phyloP scores from a whole-genome alignment of 495 filamentous ascomycete species.

The Aspergillus egyptiacus region DNA sequence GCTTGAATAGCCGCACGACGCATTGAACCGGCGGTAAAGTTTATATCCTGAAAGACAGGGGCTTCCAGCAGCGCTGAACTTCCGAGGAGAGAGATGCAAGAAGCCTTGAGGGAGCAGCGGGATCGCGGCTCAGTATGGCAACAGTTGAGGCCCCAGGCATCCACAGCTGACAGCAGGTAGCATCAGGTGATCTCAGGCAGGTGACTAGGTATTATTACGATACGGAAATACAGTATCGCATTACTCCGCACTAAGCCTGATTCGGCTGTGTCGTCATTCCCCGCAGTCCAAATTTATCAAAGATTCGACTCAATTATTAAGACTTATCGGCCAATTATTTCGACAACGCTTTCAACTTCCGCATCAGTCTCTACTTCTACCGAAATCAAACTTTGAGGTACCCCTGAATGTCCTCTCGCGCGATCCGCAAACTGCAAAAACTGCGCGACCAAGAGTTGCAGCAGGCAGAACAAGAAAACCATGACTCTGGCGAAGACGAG shows the following conservation, averaged over 20 bases:
- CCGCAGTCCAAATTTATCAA: slow-evolving; percentile 20
- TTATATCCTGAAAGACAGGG: neutral
- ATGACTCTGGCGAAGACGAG: slow-evolving; percentile 50
- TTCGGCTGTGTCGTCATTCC: slow-evolving; percentile 38
- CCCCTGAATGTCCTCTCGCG: slow-evolving; percentile 67
- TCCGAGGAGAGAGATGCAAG: neutral
- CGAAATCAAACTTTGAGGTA: neutral
- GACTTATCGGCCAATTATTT: neutral
- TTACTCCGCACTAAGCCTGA: slow-evolving; percentile 24
- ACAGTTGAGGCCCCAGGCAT: slow-evolving; percentile 5
- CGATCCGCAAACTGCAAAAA: slow-evolving; percentile 69
- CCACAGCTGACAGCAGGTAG: neutral
- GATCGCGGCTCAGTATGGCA: neutral
- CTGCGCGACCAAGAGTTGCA: slow-evolving; percentile 59
- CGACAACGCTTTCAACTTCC: neutral
- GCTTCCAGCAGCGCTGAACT: slow-evolving; percentile 14
- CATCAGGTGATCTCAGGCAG: slow-evolving; percentile 5
- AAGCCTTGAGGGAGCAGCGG: neutral
- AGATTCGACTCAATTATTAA: neutral
- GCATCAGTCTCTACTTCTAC: neutral
- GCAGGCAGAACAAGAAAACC: slow-evolving; percentile 41
- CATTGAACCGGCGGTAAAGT: slow-evolving; percentile 39
- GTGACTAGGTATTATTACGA: neutral
- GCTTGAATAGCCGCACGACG: slow-evolving; percentile 59
- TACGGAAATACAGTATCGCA: neutral